These are phyloP conservation scores for Oldenlandia corymbosa DNA, from an alignment of 257 asterid genomes.

Conservation along the genomic window DNA sequence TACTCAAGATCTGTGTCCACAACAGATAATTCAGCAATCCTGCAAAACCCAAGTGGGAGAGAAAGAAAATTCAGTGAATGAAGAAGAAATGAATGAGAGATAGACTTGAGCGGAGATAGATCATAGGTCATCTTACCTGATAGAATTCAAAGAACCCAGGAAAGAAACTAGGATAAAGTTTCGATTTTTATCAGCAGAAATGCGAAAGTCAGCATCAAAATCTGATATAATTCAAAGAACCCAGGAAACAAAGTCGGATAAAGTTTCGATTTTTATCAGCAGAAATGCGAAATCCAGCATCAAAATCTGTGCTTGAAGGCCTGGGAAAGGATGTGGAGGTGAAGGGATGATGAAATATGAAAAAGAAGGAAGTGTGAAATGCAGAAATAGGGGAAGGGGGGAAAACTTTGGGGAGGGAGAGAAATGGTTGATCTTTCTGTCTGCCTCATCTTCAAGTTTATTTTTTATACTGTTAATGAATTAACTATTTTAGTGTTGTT, in stretches of 20 bases:
- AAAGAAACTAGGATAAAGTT: neutral
- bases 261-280: neutral
- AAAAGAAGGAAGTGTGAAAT: neutral
- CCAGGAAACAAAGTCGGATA: neutral
- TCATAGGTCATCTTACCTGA: conserved; percentile 6
- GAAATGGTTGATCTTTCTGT: neutral
- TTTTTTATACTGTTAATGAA: no score
- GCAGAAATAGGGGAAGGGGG: neutral
- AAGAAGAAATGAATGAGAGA: neutral
- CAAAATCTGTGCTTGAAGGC: neutral
- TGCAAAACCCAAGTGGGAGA: neutral
- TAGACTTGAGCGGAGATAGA: no score
- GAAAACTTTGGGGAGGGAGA: neutral
- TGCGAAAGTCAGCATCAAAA: neutral
- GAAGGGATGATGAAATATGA: neutral
- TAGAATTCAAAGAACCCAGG: neutral
- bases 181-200: neutral
- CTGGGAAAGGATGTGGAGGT: neutral
- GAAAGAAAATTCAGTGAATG: neutral
- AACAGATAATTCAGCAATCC: conserved; percentile 5
- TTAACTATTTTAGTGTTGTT: no score
- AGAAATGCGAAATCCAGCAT: neutral
- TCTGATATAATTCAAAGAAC: neutral
- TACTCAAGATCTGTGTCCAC: conserved; percentile 19
- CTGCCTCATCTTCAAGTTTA: conserved; percentile 10